Percentiles rank a stretch among this genome's conserved stretches.
Conservation (phyloP, 2,329 filamentous ascomycete genomes). For the Paradendryphiella salina region DNA sequence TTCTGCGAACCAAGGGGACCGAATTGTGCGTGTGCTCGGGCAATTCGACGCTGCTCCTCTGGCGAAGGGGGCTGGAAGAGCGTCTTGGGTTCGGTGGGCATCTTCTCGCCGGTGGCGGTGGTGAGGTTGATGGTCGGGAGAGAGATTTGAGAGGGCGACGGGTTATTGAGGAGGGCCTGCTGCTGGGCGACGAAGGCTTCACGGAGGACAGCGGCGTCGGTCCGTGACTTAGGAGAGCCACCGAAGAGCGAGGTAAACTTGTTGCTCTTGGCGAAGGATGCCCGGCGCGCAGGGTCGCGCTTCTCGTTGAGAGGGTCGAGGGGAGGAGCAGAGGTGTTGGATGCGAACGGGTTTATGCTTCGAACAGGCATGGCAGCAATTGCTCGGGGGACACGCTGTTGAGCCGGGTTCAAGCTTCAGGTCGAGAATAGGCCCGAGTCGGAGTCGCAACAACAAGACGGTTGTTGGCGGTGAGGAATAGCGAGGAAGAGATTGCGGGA, state of each 20-base stretch:
- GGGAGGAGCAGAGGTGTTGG: slow-evolving; percentile 55
- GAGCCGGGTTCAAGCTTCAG: slow-evolving; percentile 4
- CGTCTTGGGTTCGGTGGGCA: slow-evolving; percentile 73
- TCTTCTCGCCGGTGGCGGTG: slow-evolving; percentile 76
- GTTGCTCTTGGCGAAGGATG: slow-evolving; percentile 64
- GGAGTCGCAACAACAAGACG: slow-evolving; percentile 8
- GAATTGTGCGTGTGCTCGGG: slow-evolving; percentile 85
- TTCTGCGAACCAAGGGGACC: slow-evolving; percentile 77
- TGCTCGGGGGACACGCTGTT: slow-evolving; percentile 3
- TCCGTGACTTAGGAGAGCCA: slow-evolving; percentile 73
- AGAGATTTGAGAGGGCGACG: slow-evolving; percentile 69
- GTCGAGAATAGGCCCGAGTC: slow-evolving; percentile 2
- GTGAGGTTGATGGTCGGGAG: slow-evolving; percentile 91
- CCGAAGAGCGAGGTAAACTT: slow-evolving; percentile 81
- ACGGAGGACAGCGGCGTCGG: slow-evolving; percentile 65
- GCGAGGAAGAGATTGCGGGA: slow-evolving; percentile 11
- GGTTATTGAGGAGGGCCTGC: slow-evolving; percentile 64
- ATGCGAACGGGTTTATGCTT: slow-evolving; percentile 62
- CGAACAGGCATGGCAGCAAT: slow-evolving; percentile 63
- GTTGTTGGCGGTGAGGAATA: slow-evolving; percentile 24
- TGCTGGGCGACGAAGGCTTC: slow-evolving; percentile 64
- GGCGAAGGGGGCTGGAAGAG: slow-evolving; percentile 86
- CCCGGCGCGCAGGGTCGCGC: slow-evolving; percentile 54
- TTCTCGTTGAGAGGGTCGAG: slow-evolving; percentile 59
- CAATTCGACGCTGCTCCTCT: slow-evolving; percentile 76